A percentile compares a stretch with the other conserved stretches of the same genome.
Evolutionary conservation across 805 yeast species (phyloP).

Genomic region (Yamadazyma endophytica): DNA sequence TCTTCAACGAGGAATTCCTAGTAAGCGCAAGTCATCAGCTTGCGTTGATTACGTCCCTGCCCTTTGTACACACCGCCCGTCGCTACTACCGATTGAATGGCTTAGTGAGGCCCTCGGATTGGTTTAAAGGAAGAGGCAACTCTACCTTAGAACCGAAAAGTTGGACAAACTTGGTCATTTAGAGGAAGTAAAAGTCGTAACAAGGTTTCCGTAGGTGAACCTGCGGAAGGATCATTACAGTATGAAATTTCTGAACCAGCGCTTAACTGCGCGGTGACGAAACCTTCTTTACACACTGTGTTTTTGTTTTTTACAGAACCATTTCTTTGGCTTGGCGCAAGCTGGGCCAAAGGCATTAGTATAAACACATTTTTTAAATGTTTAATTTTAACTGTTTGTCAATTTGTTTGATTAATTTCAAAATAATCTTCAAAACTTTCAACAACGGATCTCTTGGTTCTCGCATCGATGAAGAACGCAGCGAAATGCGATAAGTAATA

Average conservation of each 20-base stretch:
- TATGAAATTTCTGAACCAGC: conserved; percentile 18
- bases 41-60: conserved; percentile 45
- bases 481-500: conserved; percentile 42
- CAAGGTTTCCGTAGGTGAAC: conserved; percentile 43
- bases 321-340: conserved; percentile 8
- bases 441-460: conserved; percentile 13
- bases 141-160: conserved; percentile 30
- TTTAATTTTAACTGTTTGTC: conserved; percentile 6
- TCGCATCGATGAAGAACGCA: conserved; percentile 43
- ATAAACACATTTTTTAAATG: conserved; percentile 5
- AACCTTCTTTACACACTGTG: conserved; percentile 8
- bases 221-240: conserved; percentile 39
- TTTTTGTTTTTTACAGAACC: conserved; percentile 5
- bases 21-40: conserved; percentile 44
- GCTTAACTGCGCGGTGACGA: conserved; percentile 24
- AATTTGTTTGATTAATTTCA: conserved; percentile 7
- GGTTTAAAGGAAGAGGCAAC: conserved; percentile 31
- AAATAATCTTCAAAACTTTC: conserved; percentile 18
- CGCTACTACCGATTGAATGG: conserved; percentile 46
- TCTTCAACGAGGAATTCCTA: conserved; percentile 46
- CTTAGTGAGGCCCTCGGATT: conserved; percentile 40
- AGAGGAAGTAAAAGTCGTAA: conserved; percentile 44
- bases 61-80: conserved; percentile 41
- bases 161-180: conserved; percentile 42
- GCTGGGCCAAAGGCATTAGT: conserved; percentile 9